phyloP scores from a whole-genome alignment of 1,139 yeast genomes.

The Magnusiomyces sp. region DNA sequence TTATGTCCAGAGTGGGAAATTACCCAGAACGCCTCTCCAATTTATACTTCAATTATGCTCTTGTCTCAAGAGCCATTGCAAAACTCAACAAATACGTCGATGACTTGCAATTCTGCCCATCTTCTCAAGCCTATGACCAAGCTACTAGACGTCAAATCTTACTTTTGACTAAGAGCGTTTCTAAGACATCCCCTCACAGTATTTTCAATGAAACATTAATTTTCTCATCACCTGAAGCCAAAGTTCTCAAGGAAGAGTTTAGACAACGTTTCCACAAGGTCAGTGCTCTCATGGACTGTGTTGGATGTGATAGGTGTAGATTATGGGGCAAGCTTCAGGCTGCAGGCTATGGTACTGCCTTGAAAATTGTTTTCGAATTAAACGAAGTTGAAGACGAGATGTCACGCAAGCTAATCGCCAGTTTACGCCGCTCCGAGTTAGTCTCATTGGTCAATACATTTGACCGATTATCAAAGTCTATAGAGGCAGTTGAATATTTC shows the following conservation, averaged over 20 bases:
- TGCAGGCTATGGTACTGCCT: constrained; percentile 93
- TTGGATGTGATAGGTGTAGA: constrained; percentile 95
- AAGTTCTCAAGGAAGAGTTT: constrained; percentile 64
- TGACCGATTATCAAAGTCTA: constrained; percentile 81
- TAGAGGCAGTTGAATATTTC: constrained; percentile 66
- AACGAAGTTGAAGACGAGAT: constrained; percentile 39
- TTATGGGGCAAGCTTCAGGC: constrained; percentile 98
- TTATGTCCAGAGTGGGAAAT: constrained; percentile 84
- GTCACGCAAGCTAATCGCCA: constrained; percentile 30
- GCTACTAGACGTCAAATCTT: constrained; percentile 37
- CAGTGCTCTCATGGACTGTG: constrained; percentile 93
- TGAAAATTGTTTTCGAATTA: constrained; percentile 79
- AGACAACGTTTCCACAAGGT: constrained; percentile 79
- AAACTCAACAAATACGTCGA: constrained; percentile 47
- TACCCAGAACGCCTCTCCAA: constrained; percentile 84
- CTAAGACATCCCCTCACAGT: neutral
- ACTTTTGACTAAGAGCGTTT: constrained; percentile 34
- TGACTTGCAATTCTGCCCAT: constrained; percentile 42
- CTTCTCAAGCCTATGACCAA: constrained; percentile 40
- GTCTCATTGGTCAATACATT: constrained; percentile 88
- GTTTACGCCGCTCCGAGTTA: constrained; percentile 71
- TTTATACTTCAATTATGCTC: constrained; percentile 85
- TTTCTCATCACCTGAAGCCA: constrained; percentile 41
- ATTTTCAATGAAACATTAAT: constrained; percentile 48
- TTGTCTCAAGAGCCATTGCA: constrained; percentile 72